Evolutionary conservation across 75 land plant species (phyloP), one percentile per base, ranked within the genome.

Genomic region (Pinus taeda): DNA sequence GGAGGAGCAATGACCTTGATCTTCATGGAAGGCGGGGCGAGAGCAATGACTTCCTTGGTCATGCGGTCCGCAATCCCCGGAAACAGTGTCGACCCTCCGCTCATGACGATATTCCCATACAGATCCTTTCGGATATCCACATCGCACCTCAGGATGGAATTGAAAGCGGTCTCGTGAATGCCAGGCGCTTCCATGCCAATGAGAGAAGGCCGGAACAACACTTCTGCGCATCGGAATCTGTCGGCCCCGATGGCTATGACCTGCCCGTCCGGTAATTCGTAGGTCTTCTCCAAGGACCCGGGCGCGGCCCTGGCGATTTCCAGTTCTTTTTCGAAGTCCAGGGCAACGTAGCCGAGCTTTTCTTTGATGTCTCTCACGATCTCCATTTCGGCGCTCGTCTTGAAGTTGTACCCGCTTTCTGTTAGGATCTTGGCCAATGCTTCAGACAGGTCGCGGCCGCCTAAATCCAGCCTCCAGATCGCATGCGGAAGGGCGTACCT

Each of bases 1-100:
- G 88, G 88, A 4, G 88, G 88, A 1, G 88, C 88, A 9, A 85
- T 88, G 65, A 85, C 87, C 83, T 85, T 85, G n/a, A 85, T 85
- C 74, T 85, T 85, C 88, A 85, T 80, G 75, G 78, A 86, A 30
- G 70, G 57, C 4, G 87, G 87, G 6, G 87, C 87, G 42, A 85
- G 74, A 1, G 88, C 87, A n/a, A 88, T 80, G 73, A 85, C 86
- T 80, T 85, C 87, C 84, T 85, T 85, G 79, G 71, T 83, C 78
- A 83, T 76, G 37, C 84, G 75, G 36, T 85, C 86, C 0, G 86
- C 86, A 69, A 85, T 85, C 11, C 86, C 86, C n/a, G 77, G 77
- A 60, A 87, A 87, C 89, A 87, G 86, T 49, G 89, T 87, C 4
- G 89, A 78, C 3, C 89, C 89, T 21, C 89, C 88, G 72, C 88